Conservation (phyloP, 2,329 filamentous ascomycete species). For the Epichloe glyceriae region DNA sequence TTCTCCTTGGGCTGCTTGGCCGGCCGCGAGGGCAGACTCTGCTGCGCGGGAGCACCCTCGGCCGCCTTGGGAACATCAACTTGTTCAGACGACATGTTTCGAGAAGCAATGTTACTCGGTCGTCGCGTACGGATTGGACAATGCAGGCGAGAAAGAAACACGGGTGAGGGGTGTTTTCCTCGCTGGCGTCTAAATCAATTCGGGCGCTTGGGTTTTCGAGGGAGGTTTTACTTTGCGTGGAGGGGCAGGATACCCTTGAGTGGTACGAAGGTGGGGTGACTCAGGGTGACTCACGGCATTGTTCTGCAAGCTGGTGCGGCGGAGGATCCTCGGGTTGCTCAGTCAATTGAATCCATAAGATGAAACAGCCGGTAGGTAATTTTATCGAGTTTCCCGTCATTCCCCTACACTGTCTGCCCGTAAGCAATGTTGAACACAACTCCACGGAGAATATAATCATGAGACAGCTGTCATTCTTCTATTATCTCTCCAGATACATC, state of each 20-base stretch:
- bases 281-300: constrained; percentile 24
- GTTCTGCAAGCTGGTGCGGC: constrained; percentile 1
- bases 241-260: constrained; percentile 18
- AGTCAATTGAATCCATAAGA: not conserved
- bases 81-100: constrained; percentile 26
- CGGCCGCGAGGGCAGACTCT: constrained; percentile 23
- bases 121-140: not conserved
- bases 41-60: constrained; percentile 21
- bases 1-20: constrained; percentile 25
- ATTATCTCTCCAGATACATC: not conserved
- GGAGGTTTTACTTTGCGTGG: constrained; percentile 3
- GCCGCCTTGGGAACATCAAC: constrained; percentile 21
- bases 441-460: too few relatives aligned
- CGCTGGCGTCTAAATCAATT: not conserved
- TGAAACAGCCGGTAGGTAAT: not conserved
- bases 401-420: too few relatives aligned
- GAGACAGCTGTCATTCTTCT: too few relatives aligned
- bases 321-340: constrained; percentile 15
- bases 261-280: constrained; percentile 21
- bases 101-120: constrained; percentile 2
- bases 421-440: not conserved
- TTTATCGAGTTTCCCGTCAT: too few relatives aligned
- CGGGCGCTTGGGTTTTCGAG: not conserved
- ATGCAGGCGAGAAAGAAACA: constrained; percentile 4
- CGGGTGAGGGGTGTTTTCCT: not conserved